phyloP scores from a whole-genome alignment of 306 rosid species.

The Sesbania bispinosa region DNA sequence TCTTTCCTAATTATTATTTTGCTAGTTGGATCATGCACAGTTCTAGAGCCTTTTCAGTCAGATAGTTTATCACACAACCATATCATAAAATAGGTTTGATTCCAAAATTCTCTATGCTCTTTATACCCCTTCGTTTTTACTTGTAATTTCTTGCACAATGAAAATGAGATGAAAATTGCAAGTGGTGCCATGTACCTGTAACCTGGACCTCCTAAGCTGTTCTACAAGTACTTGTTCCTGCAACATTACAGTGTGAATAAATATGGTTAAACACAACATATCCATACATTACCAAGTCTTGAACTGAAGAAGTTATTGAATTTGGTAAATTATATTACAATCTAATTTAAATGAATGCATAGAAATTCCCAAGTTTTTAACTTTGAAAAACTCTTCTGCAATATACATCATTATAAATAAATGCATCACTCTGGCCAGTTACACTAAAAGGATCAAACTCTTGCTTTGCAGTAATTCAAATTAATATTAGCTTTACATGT shows the following conservation, averaged over 20 bases:
- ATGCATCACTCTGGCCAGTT: neutral
- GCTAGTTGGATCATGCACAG: neutral
- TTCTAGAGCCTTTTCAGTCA: neutral
- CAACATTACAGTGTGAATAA: slow-evolving; percentile 1
- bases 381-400: neutral
- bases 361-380: neutral
- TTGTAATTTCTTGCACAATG: neutral
- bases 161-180: neutral
- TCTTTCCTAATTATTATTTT: neutral
- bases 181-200: slow-evolving; percentile 42
- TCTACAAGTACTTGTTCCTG: slow-evolving; percentile 63
- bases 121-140: neutral
- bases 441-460: neutral
- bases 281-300: neutral
- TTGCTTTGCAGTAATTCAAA: neutral
- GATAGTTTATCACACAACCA: neutral
- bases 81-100: neutral
- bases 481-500: neutral
- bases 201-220: slow-evolving; percentile 52
- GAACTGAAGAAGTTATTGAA: neutral
- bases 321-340: neutral
- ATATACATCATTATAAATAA: neutral
- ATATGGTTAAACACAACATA: neutral
- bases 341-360: neutral
- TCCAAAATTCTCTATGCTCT: neutral